Base-by-base conservation (phyloP, 2,329 filamentous ascomycete genomes). In the Aspergillus brasiliensis region DNA sequence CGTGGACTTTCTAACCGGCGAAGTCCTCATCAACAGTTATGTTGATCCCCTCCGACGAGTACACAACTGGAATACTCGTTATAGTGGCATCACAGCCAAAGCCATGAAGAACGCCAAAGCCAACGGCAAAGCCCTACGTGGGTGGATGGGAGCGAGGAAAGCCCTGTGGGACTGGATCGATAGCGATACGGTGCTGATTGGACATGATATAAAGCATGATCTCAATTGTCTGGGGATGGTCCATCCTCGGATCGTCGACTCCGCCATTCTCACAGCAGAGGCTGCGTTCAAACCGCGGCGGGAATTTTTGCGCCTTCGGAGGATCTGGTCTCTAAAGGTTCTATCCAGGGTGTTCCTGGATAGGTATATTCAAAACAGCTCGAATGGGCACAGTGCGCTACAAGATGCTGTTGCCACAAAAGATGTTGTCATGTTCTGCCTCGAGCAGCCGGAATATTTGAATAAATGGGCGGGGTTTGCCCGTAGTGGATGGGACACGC, bases 351-450 rank as follows among this genome's bases (percentile, higher is more conserved):
- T 73, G 3, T 65, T 82, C 6, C 62, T 82, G 3, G 65, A 67
- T 2, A 62, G 76, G 10, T 59, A 62, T 1, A 78, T 83, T 15
- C 78, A 75, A 25, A 64, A 56, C 21, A 64, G 69, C 2, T 65
- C 61, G 8, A 66, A 64, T 2, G 79, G 81, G 1, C 82, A 84
- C 52, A 77, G 82, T 67, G 78, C 77, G 49, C 63, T 84, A 5
- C 81, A 84, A 65, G 80, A 84, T 69, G 78, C 81, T 0, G 74
- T 81, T 34, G 82, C 83, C 0, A 73, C 78, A 0, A 75, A 83
- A 7, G 82, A 84, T 65, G 65, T 85, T 49, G 73, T 78, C 5
- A 67, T 85, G 2, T 82, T 75, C 73, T 79, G 75, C 57, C 64
- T 81, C n/a, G 72, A 71, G 58, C 73, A 81, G n/a, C 69, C 69